A percentile compares a stretch with the other conserved stretches of the same genome.
Conservation (phyloP, 495 filamentous ascomycete species). For the Aspergillus wentii region DNA sequence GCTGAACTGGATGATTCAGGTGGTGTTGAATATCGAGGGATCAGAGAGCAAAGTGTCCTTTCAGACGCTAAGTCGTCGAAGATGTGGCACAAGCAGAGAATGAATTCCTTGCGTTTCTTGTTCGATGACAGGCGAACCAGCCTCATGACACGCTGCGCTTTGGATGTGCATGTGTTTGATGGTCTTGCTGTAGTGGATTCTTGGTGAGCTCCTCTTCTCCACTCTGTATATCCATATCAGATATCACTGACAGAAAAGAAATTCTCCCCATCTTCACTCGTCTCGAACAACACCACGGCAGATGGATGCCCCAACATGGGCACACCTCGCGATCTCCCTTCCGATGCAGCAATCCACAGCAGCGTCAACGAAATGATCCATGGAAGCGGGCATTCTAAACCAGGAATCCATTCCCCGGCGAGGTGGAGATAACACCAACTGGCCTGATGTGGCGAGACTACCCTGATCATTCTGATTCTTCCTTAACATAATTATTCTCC, state of each 20-base stretch:
- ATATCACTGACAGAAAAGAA: constrained; percentile 18
- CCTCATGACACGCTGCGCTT: constrained; percentile 14
- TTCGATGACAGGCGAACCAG: constrained; percentile 5
- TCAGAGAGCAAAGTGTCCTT: constrained; percentile 11
- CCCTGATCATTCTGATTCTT: too few species aligned
- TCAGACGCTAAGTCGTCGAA: constrained; percentile 3
- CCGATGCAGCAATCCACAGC: constrained; percentile 12
- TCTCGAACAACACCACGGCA: constrained; percentile 20
- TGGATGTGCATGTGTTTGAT: constrained; percentile 3
- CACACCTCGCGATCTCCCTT: constrained; percentile 10
- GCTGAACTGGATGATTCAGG: constrained; percentile 37
- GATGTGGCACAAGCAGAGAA: constrained; percentile 1
- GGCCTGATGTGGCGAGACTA: constrained; percentile 1
- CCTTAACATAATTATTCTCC: too few species aligned
- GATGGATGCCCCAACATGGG: constrained; percentile 26
- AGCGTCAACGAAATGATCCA: constrained; percentile 15
- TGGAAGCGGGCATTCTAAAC: constrained; percentile 8
- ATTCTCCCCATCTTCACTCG: constrained; percentile 29
- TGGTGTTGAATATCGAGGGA: constrained; percentile 17
- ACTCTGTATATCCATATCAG: background rate
- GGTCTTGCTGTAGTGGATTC: constrained; percentile 12
- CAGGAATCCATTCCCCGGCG: constrained; percentile 10
- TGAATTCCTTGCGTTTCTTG: constrained; percentile 1
- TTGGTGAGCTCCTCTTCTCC: constrained; percentile 3
- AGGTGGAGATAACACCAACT: constrained; percentile 13